Evolutionary conservation across 192 early-diverging fungal genomes (phyloP), one percentile per base, ranked within the genome.

Genomic region (Dimargaris xerosporica): DNA sequence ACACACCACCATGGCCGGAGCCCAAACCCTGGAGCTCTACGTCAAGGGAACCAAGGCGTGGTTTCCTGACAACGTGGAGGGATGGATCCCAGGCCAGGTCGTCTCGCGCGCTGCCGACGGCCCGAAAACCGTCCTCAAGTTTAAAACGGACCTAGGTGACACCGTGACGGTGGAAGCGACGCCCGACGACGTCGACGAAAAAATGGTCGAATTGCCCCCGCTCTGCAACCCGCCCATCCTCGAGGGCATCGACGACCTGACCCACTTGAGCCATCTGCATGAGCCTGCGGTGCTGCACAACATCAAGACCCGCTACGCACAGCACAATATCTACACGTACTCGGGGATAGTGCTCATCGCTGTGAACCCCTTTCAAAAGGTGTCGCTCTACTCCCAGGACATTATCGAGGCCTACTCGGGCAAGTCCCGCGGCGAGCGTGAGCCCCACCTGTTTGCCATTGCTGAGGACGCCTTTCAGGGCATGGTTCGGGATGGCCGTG

Each of bases 361-460:
- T 47, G 87, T 92, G 68, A 99, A 99, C 66, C 96, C 96, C 3
- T 99, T 97, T 73, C 81, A 80, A 51, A 74, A 85, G 28, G 82
- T 99, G 63, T 66, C 80, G 39, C 74, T 96, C 30, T 99, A 99
- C 73, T 85, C 89, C n/a, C 86, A 87, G 47, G 90, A 95, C 64
- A 87, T 90, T 64, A 86, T 98, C 44, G 85, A 91, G 62, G 86
- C 90, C 44, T 96, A 98, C 66, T 89, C 92, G 1, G 96, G 96
- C 34, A 84, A 87, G 63, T 83, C 88, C 66, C 85, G 92, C 53
- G 93, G 91, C 41, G 92, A 98, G 70, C 79, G 96, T 12, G 93
- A 96, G 69, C 96, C 96, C 46, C 96, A 99, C 73, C 80, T 99
- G 80, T 99, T 97, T 78, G 94, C 96, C 25, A 93, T 99, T 66